These are phyloP conservation scores for Trichoderma harzianum DNA, from an alignment of 2,329 filamentous ascomycete genomes.

Conservation along the genomic window DNA sequence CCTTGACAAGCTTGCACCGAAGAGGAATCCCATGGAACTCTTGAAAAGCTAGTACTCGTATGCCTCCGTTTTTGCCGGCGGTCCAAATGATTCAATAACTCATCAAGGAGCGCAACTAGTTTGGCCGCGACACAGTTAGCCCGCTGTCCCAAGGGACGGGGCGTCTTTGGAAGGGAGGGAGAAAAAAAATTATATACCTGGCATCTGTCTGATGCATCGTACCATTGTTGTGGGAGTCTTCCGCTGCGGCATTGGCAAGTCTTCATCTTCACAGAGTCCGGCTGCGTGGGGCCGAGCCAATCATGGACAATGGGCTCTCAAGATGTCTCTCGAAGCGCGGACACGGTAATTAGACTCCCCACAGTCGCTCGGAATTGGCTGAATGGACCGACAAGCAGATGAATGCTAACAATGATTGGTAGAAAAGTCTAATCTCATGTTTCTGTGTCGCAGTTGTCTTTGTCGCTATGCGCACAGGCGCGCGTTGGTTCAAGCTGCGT, in stretches of 20 bases:
- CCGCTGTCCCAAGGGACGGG: neutral
- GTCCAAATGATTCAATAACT: neutral
- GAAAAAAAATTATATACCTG: neutral
- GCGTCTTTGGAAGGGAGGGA: neutral
- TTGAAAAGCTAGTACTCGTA: neutral
- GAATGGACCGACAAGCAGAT: neutral
- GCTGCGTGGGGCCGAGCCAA: neutral
- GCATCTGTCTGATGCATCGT: neutral
- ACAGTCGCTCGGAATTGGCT: neutral
- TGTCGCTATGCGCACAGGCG: neutral
- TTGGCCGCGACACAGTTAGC: neutral
- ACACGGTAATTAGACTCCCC: neutral
- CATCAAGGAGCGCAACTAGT: neutral
- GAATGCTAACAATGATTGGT: neutral
- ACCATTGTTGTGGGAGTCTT: neutral
- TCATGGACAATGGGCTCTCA: neutral
- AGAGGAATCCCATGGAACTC: neutral
- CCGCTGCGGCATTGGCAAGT: neutral
- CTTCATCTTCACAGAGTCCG: neutral
- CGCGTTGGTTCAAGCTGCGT: neutral
- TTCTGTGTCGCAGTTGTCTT: neutral
- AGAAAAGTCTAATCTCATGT: neutral
- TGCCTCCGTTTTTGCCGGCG: neutral
- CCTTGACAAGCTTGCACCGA: neutral
- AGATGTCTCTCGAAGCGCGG: neutral